These are phyloP conservation scores for Dendrobium chrysotoxum DNA, from an alignment of 106 monocot genomes.

Conservation along the genomic window DNA sequence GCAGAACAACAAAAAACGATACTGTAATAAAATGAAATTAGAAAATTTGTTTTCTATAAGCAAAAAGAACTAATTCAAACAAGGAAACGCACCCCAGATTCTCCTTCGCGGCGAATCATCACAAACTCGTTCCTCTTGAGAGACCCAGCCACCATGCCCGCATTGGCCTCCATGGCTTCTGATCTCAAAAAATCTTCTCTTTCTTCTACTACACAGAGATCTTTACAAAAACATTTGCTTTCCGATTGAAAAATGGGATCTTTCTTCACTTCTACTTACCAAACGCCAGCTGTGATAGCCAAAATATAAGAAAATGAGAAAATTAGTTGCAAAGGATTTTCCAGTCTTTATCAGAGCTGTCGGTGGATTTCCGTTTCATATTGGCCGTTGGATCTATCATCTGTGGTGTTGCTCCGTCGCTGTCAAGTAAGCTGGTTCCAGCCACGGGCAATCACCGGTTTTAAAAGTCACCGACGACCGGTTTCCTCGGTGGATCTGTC, in stretches of 20 bases:
- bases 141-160: constrained; percentile 83
- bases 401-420: neutral
- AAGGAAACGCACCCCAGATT: constrained; percentile 26
- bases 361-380: neutral
- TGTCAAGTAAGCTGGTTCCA: neutral
- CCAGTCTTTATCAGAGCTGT: neutral
- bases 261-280: neutral
- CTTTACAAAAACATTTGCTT: constrained; percentile 6
- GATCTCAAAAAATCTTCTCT: neutral
- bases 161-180: constrained; percentile 64
- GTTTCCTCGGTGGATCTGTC: neutral
- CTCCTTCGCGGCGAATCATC: constrained; percentile 74
- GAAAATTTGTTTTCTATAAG: neutral
- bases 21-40: neutral
- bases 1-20: neutral
- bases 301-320: neutral
- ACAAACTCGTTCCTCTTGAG: constrained; percentile 80
- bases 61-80: neutral
- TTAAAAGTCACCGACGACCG: neutral
- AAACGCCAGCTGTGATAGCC: neutral
- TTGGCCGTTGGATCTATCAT: neutral
- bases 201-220: constrained; percentile 1
- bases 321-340: neutral
- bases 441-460: neutral
- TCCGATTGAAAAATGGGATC: neutral